Conservation (phyloP, 768 basidiomycete genomes). For the Suillus tomentosus region DNA sequence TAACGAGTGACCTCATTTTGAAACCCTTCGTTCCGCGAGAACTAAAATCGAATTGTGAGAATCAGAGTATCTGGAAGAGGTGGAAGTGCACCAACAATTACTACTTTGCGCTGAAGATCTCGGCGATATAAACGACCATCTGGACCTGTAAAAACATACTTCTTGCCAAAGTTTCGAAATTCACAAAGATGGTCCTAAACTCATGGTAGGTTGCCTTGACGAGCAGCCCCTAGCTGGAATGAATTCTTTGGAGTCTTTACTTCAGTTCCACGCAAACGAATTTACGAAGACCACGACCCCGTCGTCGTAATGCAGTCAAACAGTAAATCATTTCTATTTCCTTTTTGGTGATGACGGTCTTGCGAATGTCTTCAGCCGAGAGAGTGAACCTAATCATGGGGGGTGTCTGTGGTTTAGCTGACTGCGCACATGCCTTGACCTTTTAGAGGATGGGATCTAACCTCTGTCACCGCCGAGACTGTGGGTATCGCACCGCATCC, state of each 20-base stretch:
- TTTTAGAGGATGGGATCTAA: not conserved
- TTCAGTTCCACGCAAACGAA: slow-evolving; percentile 31
- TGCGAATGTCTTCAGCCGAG: slow-evolving; percentile 8
- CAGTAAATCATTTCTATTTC: slow-evolving; percentile 9
- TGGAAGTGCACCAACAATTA: not conserved
- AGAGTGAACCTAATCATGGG: not conserved
- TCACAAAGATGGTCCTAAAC: not conserved
- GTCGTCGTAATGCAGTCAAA: slow-evolving; percentile 25
- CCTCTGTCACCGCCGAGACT: not conserved
- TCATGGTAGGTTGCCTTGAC: too few relatives aligned
- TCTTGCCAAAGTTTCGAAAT: not conserved
- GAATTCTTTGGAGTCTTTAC: slow-evolving; percentile 19
- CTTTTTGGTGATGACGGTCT: slow-evolving; percentile 11
- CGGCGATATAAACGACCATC: slow-evolving; percentile 6
- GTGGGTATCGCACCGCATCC: not conserved
- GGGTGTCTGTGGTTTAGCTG: not conserved
- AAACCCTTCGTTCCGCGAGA: slow-evolving; percentile 20
- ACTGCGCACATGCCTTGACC: not conserved
- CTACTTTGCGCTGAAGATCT: not conserved
- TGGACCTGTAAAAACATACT: slow-evolving; percentile 6
- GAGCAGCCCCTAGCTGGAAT: slow-evolving; percentile 23
- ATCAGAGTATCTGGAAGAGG: not conserved
- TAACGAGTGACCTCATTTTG: slow-evolving; percentile 24
- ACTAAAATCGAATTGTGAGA: not conserved
- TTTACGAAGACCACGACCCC: slow-evolving; percentile 29